Percentiles rank a stretch among this genome's conserved stretches.
These are phyloP conservation scores for Pochonia chlamydosporia DNA, from an alignment of 2,329 filamentous ascomycete species.

Conservation along the genomic window DNA sequence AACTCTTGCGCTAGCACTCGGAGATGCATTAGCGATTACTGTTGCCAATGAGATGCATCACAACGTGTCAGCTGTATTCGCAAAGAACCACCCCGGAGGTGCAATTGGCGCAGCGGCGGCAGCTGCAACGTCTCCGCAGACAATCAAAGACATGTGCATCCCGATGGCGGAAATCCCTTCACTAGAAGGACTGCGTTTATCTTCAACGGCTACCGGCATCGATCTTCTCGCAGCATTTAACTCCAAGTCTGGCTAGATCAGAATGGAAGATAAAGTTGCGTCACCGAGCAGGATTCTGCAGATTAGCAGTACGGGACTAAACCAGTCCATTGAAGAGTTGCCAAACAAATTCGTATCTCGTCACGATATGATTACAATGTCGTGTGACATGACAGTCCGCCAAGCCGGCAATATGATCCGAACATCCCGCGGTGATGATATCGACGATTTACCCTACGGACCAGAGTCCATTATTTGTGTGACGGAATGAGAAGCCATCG, in stretches of 20 bases:
- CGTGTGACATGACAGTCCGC: slow-evolving; percentile 48
- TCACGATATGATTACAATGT: slow-evolving; percentile 55
- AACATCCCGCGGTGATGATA: slow-evolving; percentile 2
- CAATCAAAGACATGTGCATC: slow-evolving; percentile 35
- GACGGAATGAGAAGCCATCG: slow-evolving; percentile 21
- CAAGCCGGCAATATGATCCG: slow-evolving; percentile 48
- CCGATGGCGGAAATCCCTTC: slow-evolving; percentile 39
- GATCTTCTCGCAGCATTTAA: slow-evolving; percentile 64
- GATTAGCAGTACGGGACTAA: slow-evolving; percentile 44
- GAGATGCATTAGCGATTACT: slow-evolving; percentile 81
- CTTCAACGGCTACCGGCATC: slow-evolving; percentile 36
- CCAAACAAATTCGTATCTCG: slow-evolving; percentile 42
- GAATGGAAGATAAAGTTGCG: slow-evolving; percentile 45
- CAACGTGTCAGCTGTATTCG: slow-evolving; percentile 56
- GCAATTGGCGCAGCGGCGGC: slow-evolving; percentile 61
- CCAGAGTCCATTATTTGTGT: slow-evolving; percentile 22
- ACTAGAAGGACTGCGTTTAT: slow-evolving; percentile 24
- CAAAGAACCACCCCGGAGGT: slow-evolving; percentile 80
- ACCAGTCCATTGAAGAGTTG: slow-evolving; percentile 34
- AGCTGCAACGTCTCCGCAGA: slow-evolving; percentile 24
- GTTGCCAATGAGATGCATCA: slow-evolving; percentile 65
- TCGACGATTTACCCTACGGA: slow-evolving; percentile 19
- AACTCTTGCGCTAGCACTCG: slow-evolving; percentile 80
- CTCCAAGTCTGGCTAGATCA: slow-evolving; percentile 60
- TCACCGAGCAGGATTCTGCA: slow-evolving; percentile 51